Evolutionary conservation across 2,329 filamentous ascomycete genomes (phyloP), one percentile per base, ranked within the genome.

Genomic region (Aspergillus sp.): DNA sequence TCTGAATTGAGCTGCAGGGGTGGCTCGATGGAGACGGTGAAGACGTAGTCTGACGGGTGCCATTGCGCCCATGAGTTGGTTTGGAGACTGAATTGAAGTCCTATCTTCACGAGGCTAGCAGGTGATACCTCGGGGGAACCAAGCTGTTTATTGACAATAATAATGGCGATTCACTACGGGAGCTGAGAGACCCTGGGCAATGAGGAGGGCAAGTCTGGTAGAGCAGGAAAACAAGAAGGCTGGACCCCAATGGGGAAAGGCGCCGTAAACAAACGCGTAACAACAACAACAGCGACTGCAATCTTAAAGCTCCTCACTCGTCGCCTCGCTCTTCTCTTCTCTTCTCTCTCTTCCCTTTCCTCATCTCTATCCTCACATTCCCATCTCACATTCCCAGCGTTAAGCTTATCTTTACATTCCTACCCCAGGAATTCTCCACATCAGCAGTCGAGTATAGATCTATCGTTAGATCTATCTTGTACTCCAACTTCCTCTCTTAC

Each of bases 211-310:
- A n/a, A 23, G n/a, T 23, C n/a, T 31, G 45, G 35, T n/a, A 48
- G 45, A 14, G 31, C 9, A 5, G 39, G 24, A n/a, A 12, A 47
- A 35, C 45, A 50, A 48, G 53, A 56, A 31, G 57, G 54, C 39
- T 49, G 45, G 58, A 55, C 49, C 49, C 59, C 48, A 52, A 65
- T 50, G 21, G 40, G 64, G 60, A 57, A 64, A 65, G 55, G 64
- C 57, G 60, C 44, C 45, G 64, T 65, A 65, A 66, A 66, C 64
- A 66, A 66, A 60, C 62, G 53, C 55, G 64, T 62, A 62, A 57
- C 55, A 58, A 52, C 60, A 60, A 57, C 52, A 52, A 56, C 54
- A 55, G 6, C 45, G 6, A 17, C 33, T 40, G 51, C 52, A 47
- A 48, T 53, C 48, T 55, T 55, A 57, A 59, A 65, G 58, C 52